These are phyloP conservation scores for Vachellia pachyceras DNA, from an alignment of 306 rosid genomes.

Conservation along the genomic window DNA sequence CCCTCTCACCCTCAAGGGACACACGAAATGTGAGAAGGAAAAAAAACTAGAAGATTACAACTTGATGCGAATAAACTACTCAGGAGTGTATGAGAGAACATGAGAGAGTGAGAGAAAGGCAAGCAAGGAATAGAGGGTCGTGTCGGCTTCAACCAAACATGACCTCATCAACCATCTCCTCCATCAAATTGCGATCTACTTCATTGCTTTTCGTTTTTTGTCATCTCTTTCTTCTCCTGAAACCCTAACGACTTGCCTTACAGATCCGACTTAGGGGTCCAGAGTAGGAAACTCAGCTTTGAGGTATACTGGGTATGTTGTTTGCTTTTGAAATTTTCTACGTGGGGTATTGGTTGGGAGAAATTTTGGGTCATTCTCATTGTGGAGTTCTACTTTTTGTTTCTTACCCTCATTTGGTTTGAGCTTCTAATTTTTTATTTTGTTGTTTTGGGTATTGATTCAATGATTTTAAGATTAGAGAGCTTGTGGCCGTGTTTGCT, in stretches of 20 bases:
- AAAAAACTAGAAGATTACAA: background rate
- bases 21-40: background rate
- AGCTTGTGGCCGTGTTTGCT: background rate
- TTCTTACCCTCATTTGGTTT: background rate
- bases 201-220: background rate
- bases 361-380: slow-evolving; percentile 4
- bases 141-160: slow-evolving; percentile 98
- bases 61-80: slow-evolving; percentile 1
- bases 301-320: slow-evolving; percentile 13
- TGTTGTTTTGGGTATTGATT: slow-evolving; percentile 22
- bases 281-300: slow-evolving; percentile 15
- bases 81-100: background rate
- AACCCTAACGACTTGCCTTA: slow-evolving; percentile 26
- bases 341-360: background rate
- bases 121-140: slow-evolving; percentile 49
- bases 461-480: slow-evolving; percentile 31
- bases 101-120: slow-evolving; percentile 17
- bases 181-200: slow-evolving; percentile 41
- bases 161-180: slow-evolving; percentile 59
- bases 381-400: background rate
- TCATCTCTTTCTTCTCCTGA: slow-evolving; percentile 37
- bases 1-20: background rate
- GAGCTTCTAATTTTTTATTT: background rate
- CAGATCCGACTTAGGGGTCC: background rate
- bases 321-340: background rate